These are phyloP conservation scores for Thinopyrum obtusiflorum DNA, from an alignment of 202 grass and related monocot species.

Conservation along the genomic window DNA sequence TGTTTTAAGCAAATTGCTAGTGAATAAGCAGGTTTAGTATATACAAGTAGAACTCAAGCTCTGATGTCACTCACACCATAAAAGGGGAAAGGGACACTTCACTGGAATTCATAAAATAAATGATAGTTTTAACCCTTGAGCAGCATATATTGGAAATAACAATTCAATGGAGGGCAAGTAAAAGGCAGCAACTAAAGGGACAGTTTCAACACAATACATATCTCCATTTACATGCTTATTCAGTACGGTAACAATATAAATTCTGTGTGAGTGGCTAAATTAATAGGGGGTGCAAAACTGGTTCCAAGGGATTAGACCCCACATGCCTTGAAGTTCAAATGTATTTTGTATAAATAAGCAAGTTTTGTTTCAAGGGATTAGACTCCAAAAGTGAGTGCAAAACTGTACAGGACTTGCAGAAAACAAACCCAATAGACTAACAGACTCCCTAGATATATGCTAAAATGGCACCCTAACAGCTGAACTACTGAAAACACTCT, in stretches of 20 bases:
- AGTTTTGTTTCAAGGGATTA: neutral
- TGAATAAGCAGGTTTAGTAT: neutral
- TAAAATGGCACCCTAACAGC: neutral
- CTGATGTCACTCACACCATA: slow-evolving; percentile 16
- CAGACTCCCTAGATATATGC: neutral
- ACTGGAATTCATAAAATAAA: slow-evolving; percentile 20
- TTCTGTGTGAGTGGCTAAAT: neutral
- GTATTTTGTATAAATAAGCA: slow-evolving; percentile 2
- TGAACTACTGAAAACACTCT: neutral
- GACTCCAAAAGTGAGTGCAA: neutral
- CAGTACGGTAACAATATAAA: neutral
- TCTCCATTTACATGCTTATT: neutral
- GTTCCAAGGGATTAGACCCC: neutral
- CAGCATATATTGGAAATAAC: slow-evolving; percentile 15
- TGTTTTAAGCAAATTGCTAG: neutral
- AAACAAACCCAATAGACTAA: neutral
- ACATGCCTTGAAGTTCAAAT: neutral
- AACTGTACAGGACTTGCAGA: neutral
- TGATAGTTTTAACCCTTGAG: neutral
- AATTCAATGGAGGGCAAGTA: neutral
- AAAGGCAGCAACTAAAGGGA: slow-evolving; percentile 1
- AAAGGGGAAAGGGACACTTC: neutral
- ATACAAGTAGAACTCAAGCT: slow-evolving; percentile 18
- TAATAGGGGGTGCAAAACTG: neutral
- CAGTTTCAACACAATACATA: neutral